Evolutionary conservation across 2,329 filamentous ascomycete genomes (phyloP).

Genomic region (Penicillium crustosum): DNA sequence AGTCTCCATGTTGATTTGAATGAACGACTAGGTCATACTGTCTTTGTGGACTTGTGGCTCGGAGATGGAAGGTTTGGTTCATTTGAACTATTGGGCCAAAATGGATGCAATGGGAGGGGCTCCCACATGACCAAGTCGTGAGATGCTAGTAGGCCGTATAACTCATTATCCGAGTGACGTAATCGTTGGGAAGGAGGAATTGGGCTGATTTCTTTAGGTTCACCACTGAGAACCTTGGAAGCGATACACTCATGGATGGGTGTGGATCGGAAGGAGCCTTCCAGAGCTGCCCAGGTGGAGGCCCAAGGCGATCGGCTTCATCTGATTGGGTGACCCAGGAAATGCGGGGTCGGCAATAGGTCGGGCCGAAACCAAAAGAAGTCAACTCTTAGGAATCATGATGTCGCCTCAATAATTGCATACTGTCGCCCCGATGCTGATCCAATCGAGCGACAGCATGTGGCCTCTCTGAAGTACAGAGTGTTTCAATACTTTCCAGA

Average conservation of each 20-base stretch:
- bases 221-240: no score
- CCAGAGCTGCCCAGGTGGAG: not conserved
- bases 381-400: not conserved
- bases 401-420: no score
- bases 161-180: not conserved
- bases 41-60: not conserved
- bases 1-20: no score
- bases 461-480: no score
- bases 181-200: not conserved
- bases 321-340: not conserved
- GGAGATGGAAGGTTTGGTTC: not conserved
- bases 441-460: no score
- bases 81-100: not conserved
- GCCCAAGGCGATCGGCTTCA: not conserved
- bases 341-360: not conserved
- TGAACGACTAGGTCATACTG: not conserved
- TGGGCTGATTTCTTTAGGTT: no score
- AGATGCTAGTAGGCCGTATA: not conserved
- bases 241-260: not conserved
- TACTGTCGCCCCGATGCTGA: no score
- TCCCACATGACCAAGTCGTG: not conserved
- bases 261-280: not conserved
- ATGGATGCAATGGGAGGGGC: not conserved
- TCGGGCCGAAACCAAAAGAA: not conserved
- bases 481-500: no score